A percentile compares a stretch with the other conserved stretches of the same genome.
Evolutionary conservation across 2,329 filamentous ascomycete genomes (phyloP).

Genomic region (Diaporthe citri): DNA sequence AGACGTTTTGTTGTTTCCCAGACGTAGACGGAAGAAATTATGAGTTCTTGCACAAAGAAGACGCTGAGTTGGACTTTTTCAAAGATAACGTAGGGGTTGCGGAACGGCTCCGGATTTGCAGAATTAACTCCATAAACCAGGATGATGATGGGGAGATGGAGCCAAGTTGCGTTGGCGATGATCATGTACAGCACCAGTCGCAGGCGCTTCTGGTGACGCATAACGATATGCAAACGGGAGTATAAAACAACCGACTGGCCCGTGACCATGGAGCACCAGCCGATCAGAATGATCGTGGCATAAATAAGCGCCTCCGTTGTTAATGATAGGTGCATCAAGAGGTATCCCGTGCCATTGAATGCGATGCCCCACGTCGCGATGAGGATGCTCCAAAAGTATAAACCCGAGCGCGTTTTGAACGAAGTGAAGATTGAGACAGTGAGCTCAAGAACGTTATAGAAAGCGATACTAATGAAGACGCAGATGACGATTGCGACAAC

Average conservation of each 20-base stretch:
- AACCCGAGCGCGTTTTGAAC: slow-evolving; percentile 35
- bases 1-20: slow-evolving; percentile 20
- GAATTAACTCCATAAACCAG: slow-evolving; percentile 60
- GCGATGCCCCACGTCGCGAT: slow-evolving; percentile 38
- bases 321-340: slow-evolving; percentile 41
- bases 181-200: slow-evolving; percentile 64
- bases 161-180: slow-evolving; percentile 59
- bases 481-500: slow-evolving; percentile 13
- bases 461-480: slow-evolving; percentile 32
- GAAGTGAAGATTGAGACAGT: slow-evolving; percentile 33
- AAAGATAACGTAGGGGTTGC: slow-evolving; percentile 52
- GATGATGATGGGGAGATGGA: slow-evolving; percentile 63
- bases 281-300: slow-evolving; percentile 55
- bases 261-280: slow-evolving; percentile 68
- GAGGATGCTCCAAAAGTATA: slow-evolving; percentile 39
- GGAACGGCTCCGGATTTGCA: slow-evolving; percentile 50
- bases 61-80: slow-evolving; percentile 48
- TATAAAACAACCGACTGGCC: slow-evolving; percentile 68
- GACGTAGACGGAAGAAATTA: slow-evolving; percentile 36
- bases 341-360: slow-evolving; percentile 52
- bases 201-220: slow-evolving; percentile 59
- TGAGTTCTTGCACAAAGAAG: slow-evolving; percentile 35
- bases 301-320: slow-evolving; percentile 38
- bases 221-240: slow-evolving; percentile 66
- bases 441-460: slow-evolving; percentile 38